phyloP scores from a whole-genome alignment of 805 yeast species.

The Nakazawaea ambrosiae region DNA sequence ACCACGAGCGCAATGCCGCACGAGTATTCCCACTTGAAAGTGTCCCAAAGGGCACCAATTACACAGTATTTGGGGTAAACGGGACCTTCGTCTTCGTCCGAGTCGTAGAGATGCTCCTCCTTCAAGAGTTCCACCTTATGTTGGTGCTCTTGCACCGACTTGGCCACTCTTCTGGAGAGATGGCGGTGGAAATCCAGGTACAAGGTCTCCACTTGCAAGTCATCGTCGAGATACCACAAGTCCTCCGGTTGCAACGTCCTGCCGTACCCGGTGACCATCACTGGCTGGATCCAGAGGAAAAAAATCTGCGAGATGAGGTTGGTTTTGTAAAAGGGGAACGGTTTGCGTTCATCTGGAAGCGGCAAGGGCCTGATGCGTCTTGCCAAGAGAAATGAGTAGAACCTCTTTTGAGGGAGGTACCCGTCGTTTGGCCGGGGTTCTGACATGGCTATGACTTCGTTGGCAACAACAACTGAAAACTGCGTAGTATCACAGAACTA shows the following conservation, averaged over 20 bases:
- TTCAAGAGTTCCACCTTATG: background rate
- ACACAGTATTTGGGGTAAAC: constrained; percentile 33
- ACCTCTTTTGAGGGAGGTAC: constrained; percentile 14
- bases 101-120: background rate
- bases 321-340: constrained; percentile 35
- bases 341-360: constrained; percentile 34
- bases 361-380: background rate
- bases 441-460: too few relatives aligned
- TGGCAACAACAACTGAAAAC: background rate
- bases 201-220: constrained; percentile 33
- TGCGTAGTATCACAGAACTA: background rate
- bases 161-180: constrained; percentile 24
- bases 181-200: constrained; percentile 27
- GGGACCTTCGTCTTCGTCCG: constrained; percentile 18
- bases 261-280: constrained; percentile 59
- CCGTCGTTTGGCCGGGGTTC: background rate
- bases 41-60: constrained; percentile 34
- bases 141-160: constrained; percentile 11
- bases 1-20: constrained; percentile 33
- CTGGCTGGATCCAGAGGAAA: constrained; percentile 66
- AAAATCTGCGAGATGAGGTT: constrained; percentile 36
- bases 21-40: constrained; percentile 39
- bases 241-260: constrained; percentile 65
- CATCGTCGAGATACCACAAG: constrained; percentile 38
- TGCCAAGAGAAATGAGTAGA: constrained; percentile 3